Evolutionary conservation across 2,329 filamentous ascomycete genomes (phyloP).

Genomic region (Cladophialophora exuberans): DNA sequence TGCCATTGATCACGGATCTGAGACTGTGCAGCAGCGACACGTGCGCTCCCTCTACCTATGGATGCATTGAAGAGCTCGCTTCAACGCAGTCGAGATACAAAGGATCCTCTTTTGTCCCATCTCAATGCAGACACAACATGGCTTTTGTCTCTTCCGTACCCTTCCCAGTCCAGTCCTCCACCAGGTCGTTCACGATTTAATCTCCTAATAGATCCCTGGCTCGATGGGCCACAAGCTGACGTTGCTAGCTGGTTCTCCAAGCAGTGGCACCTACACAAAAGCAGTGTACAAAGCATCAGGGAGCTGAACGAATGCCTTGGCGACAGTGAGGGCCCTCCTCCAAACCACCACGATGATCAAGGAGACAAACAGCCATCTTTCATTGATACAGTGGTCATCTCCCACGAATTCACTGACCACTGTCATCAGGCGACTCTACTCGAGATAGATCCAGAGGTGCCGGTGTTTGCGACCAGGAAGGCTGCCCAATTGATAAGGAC

Average conservation of each 20-base stretch:
- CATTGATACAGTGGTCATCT: constrained; percentile 64
- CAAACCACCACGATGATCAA: constrained; percentile 19
- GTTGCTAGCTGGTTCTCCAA: constrained; percentile 67
- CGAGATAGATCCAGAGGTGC: constrained; percentile 57
- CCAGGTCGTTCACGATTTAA: constrained; percentile 62
- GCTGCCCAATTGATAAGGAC: constrained; percentile 60
- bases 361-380: constrained; percentile 29
- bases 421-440: constrained; percentile 65
- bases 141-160: constrained; percentile 67
- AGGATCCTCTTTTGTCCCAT: constrained; percentile 62
- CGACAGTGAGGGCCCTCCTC: constrained; percentile 51
- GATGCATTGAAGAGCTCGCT: constrained; percentile 10
- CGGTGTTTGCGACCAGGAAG: constrained; percentile 63
- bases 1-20: no score
- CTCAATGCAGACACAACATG: constrained; percentile 70
- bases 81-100: constrained; percentile 6
- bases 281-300: constrained; percentile 57
- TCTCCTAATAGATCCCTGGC: constrained; percentile 68
- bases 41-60: no score
- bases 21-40: no score
- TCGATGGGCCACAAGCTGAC: constrained; percentile 65
- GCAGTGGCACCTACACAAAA: constrained; percentile 63
- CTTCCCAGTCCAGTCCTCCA: constrained; percentile 46
- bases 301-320: constrained; percentile 59
- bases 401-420: constrained; percentile 71